Percentiles rank a stretch among this genome's conserved stretches.
These are phyloP conservation scores for Secale cereale DNA, from an alignment of 176 grass and related monocot genomes.

Conservation along the genomic window DNA sequence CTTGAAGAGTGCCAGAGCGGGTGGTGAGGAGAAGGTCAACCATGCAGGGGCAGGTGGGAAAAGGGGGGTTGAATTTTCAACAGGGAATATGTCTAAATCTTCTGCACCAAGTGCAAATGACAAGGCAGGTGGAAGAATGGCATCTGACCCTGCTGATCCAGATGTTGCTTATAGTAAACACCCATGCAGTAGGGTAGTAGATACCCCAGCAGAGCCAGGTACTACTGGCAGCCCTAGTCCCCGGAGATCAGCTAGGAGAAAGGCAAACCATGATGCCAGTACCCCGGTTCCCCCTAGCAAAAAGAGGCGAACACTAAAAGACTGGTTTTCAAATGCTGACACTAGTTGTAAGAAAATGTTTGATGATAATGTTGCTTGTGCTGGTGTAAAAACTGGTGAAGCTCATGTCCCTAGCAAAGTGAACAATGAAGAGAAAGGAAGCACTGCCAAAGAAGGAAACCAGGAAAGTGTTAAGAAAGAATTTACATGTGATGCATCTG, in stretches of 20 bases:
- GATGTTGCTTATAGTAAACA: constrained; percentile 9
- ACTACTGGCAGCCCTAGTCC: constrained; percentile 28
- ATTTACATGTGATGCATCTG: constrained; percentile 13
- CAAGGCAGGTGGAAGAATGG: constrained; percentile 15
- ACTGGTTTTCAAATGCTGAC: constrained; percentile 29
- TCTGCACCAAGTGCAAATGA: constrained; percentile 9
- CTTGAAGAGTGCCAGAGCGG: constrained; percentile 11
- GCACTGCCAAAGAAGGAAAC: constrained; percentile 5
- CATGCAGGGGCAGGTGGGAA: background rate
- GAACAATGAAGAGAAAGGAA: constrained; percentile 20
- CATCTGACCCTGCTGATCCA: constrained; percentile 8
- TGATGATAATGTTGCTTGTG: background rate
- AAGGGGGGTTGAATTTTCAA: constrained; percentile 17
- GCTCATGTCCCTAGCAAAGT: constrained; percentile 28
- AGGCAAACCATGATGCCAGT: constrained; percentile 20
- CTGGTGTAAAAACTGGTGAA: constrained; percentile 2
- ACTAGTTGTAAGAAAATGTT: constrained; percentile 17
- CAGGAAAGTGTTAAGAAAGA: constrained; percentile 14
- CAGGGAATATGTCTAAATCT: constrained; percentile 15
- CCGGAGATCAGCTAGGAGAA: constrained; percentile 45
- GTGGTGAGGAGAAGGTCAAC: constrained; percentile 17
- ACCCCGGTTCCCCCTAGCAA: constrained; percentile 1
- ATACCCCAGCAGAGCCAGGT: constrained; percentile 34
- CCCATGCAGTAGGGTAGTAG: background rate
- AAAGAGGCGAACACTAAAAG: constrained; percentile 31